Conservation (phyloP, 495 filamentous ascomycete genomes). For the Lichina pygmaea region DNA sequence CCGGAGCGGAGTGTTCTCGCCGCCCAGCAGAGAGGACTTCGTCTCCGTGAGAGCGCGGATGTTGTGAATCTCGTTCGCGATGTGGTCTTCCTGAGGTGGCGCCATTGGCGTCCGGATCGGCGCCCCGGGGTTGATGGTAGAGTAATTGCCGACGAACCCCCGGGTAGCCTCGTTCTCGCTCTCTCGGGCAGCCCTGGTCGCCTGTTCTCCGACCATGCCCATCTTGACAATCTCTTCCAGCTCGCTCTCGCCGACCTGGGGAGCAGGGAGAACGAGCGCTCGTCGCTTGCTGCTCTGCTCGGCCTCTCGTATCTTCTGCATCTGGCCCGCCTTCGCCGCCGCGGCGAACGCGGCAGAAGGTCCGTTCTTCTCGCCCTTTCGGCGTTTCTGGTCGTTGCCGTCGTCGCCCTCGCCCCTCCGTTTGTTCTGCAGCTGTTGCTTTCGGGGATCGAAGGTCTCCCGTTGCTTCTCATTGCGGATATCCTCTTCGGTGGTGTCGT, state of each 20-base stretch:
- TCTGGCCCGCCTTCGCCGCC: slow-evolving; percentile 79
- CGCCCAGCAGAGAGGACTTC: slow-evolving; percentile 81
- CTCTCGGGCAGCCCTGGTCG: slow-evolving; percentile 42
- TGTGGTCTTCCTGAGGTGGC: slow-evolving; percentile 74
- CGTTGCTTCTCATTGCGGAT: slow-evolving; percentile 62
- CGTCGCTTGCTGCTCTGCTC: slow-evolving; percentile 87
- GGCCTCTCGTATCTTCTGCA: slow-evolving; percentile 87
- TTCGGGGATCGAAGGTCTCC: slow-evolving; percentile 75
- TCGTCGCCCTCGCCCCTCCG: slow-evolving; percentile 77
- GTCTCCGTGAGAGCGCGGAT: slow-evolving; percentile 82
- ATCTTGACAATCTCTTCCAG: slow-evolving; percentile 97
- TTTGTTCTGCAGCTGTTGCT: slow-evolving; percentile 88
- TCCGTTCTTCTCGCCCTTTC: slow-evolving; percentile 62
- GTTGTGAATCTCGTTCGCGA: slow-evolving; percentile 90
- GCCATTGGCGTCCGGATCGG: slow-evolving; percentile 82
- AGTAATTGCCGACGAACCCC: slow-evolving; percentile 67
- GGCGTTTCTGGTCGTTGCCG: slow-evolving; percentile 53
- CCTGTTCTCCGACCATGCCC: slow-evolving; percentile 81
- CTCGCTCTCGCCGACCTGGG: slow-evolving; percentile 78
- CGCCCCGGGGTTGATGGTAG: slow-evolving; percentile 47
- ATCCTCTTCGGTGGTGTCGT: slow-evolving; percentile 68
- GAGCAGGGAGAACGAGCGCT: slow-evolving; percentile 49
- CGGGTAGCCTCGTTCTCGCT: slow-evolving; percentile 70
- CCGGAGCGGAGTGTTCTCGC: slow-evolving; percentile 74
- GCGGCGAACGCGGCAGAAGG: slow-evolving; percentile 53